These are phyloP conservation scores for Cutaneotrichosporon cutaneum DNA, from an alignment of 1,284 basidiomycete species.

Conservation along the genomic window DNA sequence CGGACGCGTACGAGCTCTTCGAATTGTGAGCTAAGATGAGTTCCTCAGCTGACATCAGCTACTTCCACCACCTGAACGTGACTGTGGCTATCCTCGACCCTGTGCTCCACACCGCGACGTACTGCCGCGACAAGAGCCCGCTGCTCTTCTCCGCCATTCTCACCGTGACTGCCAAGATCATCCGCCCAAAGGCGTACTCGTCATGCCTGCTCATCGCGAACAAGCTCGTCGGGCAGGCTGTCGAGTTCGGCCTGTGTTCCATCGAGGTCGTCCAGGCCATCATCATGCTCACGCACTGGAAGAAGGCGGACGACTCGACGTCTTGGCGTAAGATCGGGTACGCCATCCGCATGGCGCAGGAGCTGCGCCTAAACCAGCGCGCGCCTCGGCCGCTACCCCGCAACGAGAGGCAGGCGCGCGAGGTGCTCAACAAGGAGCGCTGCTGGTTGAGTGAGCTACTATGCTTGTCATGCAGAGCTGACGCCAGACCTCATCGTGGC, in stretches of 20 bases:
- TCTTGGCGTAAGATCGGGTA: slow-evolving; percentile 46
- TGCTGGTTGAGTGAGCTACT: slow-evolving; percentile 34
- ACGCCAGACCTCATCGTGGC: slow-evolving; percentile 31
- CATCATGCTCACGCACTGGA: slow-evolving; percentile 53
- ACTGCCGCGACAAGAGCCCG: slow-evolving; percentile 44
- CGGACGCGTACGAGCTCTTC: slow-evolving; percentile 41
- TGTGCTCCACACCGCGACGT: slow-evolving; percentile 46
- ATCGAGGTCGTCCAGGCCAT: slow-evolving; percentile 53
- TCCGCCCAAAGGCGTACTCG: slow-evolving; percentile 46
- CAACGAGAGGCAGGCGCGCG: slow-evolving; percentile 34
- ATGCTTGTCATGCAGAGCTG: background rate
- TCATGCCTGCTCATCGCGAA: slow-evolving; percentile 44
- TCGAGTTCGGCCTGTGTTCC: slow-evolving; percentile 46
- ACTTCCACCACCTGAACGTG: slow-evolving; percentile 40
- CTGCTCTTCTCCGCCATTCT: slow-evolving; percentile 54
- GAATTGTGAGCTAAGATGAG: slow-evolving; percentile 34
- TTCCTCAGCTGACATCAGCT: slow-evolving; percentile 24
- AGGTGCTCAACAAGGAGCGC: slow-evolving; percentile 34
- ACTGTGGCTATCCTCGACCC: slow-evolving; percentile 47
- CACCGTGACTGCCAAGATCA: slow-evolving; percentile 50
- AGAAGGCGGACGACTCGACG: slow-evolving; percentile 46
- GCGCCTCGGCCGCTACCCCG: slow-evolving; percentile 37
- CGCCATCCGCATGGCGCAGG: slow-evolving; percentile 49
- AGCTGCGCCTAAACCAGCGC: slow-evolving; percentile 43
- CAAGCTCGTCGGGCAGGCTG: slow-evolving; percentile 49